A percentile compares a stretch with the other conserved stretches of the same genome.
Evolutionary conservation across 352 stramenopile genomes (phyloP).

Genomic region (Globisporangium alternatum): DNA sequence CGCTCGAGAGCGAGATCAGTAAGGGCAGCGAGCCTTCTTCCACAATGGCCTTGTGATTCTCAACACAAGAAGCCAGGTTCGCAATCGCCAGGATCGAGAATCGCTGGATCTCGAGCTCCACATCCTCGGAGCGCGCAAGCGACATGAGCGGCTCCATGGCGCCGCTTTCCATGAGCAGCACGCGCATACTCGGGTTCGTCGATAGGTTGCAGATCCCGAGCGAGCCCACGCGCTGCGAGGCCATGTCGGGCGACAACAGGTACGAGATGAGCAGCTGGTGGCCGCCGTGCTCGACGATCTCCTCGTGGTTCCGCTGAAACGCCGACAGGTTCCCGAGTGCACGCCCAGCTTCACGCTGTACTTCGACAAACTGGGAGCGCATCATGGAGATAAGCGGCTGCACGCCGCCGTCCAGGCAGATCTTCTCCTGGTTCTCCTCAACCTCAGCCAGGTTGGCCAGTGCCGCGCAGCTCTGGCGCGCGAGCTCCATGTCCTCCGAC

Average conservation of each 20-base stretch:
- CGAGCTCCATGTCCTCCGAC: constrained; percentile 92
- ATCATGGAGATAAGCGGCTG: constrained; percentile 92
- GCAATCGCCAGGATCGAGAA: constrained; percentile 92
- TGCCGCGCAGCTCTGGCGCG: constrained; percentile 88
- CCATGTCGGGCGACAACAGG: constrained; percentile 92
- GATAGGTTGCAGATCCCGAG: constrained; percentile 95
- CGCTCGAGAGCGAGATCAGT: constrained; percentile 94
- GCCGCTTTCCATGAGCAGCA: constrained; percentile 91
- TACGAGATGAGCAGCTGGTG: constrained; percentile 96
- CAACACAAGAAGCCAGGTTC: constrained; percentile 92
- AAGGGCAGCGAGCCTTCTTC: constrained; percentile 92
- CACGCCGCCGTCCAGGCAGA: constrained; percentile 91
- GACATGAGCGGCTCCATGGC: constrained; percentile 95
- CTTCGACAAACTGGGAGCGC: constrained; percentile 94
- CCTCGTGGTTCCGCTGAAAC: constrained; percentile 85
- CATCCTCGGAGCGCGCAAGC: constrained; percentile 91
- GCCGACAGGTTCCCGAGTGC: constrained; percentile 93
- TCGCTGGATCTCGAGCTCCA: constrained; percentile 95
- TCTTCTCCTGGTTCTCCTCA: constrained; percentile 93
- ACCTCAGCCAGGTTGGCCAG: constrained; percentile 95
- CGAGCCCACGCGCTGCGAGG: constrained; percentile 90
- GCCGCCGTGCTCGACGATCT: constrained; percentile 89
- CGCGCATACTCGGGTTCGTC: constrained; percentile 88
- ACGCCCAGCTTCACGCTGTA: constrained; percentile 89
- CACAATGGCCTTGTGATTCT: constrained; percentile 93